phyloP scores from a whole-genome alignment of 352 stramenopile species.

The Aphanomyces cochlioides region DNA sequence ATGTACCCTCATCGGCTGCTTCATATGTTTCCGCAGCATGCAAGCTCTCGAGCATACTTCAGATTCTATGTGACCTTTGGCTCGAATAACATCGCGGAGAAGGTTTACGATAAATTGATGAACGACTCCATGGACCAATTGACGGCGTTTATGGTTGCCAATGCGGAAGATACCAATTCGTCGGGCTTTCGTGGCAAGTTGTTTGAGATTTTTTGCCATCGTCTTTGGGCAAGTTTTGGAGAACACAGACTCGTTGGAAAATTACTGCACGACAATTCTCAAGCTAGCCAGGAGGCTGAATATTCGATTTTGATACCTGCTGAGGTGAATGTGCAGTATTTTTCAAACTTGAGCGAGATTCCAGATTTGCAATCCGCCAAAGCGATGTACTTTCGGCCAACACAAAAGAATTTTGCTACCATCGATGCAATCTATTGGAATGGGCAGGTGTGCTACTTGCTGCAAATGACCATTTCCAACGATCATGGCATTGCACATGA shows the following conservation, averaged over 20 bases:
- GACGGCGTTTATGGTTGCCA: background rate
- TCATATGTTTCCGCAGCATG: background rate
- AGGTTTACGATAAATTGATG: background rate
- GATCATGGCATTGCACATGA: slow-evolving; percentile 7
- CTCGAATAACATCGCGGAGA: background rate
- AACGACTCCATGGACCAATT: background rate
- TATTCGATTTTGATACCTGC: background rate
- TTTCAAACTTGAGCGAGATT: slow-evolving; percentile 6
- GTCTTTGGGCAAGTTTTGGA: background rate
- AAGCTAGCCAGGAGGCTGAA: background rate
- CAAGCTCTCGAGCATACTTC: background rate
- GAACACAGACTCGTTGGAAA: background rate
- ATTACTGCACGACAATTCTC: background rate
- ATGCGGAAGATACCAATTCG: background rate
- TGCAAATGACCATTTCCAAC: background rate
- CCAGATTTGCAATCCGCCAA: background rate
- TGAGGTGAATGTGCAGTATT: background rate
- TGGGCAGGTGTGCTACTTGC: background rate
- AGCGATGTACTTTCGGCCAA: background rate
- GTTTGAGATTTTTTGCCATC: background rate
- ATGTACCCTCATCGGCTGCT: background rate
- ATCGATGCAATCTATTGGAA: slow-evolving; percentile 7
- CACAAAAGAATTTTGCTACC: background rate
- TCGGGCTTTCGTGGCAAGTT: background rate
- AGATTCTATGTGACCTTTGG: background rate